Conservation (phyloP, 2,329 filamentous ascomycete genomes). For the Teratosphaeria pseudoeucalypti region DNA sequence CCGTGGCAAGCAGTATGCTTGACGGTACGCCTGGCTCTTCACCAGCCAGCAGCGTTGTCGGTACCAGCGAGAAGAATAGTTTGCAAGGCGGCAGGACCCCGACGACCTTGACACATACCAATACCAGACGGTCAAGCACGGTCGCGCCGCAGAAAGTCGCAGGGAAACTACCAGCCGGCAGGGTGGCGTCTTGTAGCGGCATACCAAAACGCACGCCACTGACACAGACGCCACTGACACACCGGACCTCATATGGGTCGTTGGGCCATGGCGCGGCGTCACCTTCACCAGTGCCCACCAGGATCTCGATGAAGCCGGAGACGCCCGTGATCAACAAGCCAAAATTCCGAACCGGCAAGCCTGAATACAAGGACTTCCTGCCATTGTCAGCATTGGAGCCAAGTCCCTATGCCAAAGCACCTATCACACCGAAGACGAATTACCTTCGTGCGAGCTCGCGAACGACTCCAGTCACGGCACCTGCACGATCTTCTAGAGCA, state of each 20-base stretch:
- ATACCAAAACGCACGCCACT: conserved; percentile 8
- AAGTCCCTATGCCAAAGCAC: conserved; percentile 23
- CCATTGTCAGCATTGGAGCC: conserved; percentile 25
- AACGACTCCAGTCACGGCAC: not conserved
- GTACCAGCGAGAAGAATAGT: conserved; percentile 41
- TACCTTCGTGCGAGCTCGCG: conserved; percentile 12
- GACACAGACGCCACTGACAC: conserved; percentile 9
- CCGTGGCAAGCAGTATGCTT: conserved; percentile 20
- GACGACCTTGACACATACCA: conserved; percentile 18
- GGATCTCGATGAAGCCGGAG: conserved; percentile 1
- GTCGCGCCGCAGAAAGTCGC: not conserved
- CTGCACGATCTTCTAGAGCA: not conserved
- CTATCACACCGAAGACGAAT: conserved; percentile 20
- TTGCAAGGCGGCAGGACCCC: conserved; percentile 38
- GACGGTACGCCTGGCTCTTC: conserved; percentile 49
- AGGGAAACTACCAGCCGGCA: conserved; percentile 1
- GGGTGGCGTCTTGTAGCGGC: conserved; percentile 8
- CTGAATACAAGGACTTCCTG: conserved; percentile 18
- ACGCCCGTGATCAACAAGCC: conserved; percentile 13
- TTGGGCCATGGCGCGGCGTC: conserved; percentile 4
- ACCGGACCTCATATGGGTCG: conserved; percentile 2
- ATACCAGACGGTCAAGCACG: conserved; percentile 8
- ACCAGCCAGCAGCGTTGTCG: conserved; percentile 54
- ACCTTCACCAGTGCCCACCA: conserved; percentile 14
- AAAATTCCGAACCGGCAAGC: conserved; percentile 15